Conservation (phyloP, 139 green algal species). For the Chlorella sp. region DNA sequence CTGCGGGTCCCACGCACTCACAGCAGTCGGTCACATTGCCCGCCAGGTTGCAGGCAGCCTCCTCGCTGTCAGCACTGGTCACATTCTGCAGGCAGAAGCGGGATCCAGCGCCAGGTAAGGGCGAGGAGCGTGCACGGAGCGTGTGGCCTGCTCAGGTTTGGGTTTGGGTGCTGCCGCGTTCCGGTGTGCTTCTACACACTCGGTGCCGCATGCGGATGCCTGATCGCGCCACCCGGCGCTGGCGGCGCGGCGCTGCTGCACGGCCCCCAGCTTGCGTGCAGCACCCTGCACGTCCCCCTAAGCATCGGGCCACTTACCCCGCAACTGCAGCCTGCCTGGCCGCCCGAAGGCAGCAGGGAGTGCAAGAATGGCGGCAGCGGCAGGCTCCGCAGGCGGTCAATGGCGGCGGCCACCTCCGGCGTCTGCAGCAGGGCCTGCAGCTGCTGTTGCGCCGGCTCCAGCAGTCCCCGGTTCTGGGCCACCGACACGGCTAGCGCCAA, state of each 20-base stretch:
- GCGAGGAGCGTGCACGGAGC: background rate
- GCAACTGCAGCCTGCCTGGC: background rate
- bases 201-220: too few relatives aligned
- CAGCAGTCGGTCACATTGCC: constrained; percentile 41
- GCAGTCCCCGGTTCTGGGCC: background rate
- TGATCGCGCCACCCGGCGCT: too few relatives aligned
- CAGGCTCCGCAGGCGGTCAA: background rate
- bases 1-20: constrained; percentile 28
- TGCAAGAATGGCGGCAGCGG: background rate
- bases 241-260: too few relatives aligned
- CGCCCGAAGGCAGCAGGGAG: background rate
- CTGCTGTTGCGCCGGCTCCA: background rate
- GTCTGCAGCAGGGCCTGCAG: background rate
- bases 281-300: too few relatives aligned
- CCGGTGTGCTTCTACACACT: too few relatives aligned
- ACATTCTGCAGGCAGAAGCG: constrained; percentile 1
- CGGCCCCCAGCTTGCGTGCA: too few relatives aligned
- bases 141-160: background rate
- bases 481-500: background rate
- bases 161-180: too few relatives aligned
- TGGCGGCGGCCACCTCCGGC: background rate
- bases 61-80: background rate
- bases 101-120: background rate
- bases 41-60: constrained; percentile 30
- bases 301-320: background rate